Conservation (phyloP, 2,329 filamentous ascomycete genomes). For the Coniochaeta sp. region DNA sequence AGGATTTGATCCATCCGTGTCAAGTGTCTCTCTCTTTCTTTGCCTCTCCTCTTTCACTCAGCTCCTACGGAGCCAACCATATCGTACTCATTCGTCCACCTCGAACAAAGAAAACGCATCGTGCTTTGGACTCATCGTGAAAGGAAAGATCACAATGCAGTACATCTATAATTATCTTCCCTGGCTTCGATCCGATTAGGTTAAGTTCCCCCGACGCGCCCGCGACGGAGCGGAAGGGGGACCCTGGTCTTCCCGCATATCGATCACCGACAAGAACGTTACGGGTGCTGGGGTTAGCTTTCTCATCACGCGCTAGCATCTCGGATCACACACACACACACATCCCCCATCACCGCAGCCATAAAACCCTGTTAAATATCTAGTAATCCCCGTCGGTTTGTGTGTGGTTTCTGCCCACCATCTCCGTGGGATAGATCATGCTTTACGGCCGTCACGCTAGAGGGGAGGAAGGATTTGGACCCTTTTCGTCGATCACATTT, state of each 20-base stretch:
- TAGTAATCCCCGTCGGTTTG: not conserved
- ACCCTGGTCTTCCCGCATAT: not conserved
- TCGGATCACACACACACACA: slow-evolving; percentile 3
- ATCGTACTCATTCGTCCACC: not conserved
- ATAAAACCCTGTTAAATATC: not conserved
- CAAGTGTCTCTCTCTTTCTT: no score
- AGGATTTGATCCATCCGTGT: no score
- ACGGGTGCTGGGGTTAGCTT: not conserved
- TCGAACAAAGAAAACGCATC: not conserved
- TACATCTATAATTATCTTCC: not conserved
- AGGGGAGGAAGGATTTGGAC: not conserved
- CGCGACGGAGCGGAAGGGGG: not conserved
- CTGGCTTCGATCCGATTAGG: not conserved
- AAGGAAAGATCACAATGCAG: not conserved
- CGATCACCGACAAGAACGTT: not conserved
- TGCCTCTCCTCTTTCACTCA: no score
- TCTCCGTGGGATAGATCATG: not conserved
- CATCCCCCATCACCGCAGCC: not conserved
- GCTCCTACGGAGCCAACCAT: no score
- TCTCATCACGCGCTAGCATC: slow-evolving; percentile 3
- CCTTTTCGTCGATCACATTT: not conserved
- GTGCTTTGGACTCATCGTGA: not conserved
- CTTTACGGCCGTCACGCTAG: not conserved
- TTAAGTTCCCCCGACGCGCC: not conserved
- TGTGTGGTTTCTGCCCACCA: not conserved